phyloP scores from a whole-genome alignment of 352 stramenopile species.

The Phytopythium montanum region DNA sequence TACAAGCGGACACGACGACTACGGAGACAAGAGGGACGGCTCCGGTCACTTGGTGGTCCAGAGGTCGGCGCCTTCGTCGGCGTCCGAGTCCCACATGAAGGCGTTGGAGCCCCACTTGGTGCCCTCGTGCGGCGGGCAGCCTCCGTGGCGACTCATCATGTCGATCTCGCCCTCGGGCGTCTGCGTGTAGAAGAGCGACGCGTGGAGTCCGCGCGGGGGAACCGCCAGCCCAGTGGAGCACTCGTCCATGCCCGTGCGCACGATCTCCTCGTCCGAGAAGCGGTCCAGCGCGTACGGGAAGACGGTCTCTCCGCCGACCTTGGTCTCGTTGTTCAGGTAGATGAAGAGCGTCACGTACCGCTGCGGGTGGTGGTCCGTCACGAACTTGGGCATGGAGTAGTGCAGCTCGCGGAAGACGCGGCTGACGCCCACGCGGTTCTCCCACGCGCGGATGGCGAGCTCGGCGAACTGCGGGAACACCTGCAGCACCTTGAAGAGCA shows the following conservation, averaged over 20 bases:
- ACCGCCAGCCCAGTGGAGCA: constrained; percentile 76
- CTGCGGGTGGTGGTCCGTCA: constrained; percentile 88
- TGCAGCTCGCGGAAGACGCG: constrained; percentile 24
- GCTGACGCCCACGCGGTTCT: constrained; percentile 32
- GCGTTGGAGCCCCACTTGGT: constrained; percentile 84
- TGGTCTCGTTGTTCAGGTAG: constrained; percentile 95
- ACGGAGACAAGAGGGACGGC: neutral
- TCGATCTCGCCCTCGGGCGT: constrained; percentile 73
- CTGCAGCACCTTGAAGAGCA: constrained; percentile 64
- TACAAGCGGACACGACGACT: neutral
- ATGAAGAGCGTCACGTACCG: constrained; percentile 96
- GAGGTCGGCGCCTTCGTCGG: constrained; percentile 72
- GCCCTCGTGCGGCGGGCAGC: constrained; percentile 81
- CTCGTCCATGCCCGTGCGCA: constrained; percentile 75
- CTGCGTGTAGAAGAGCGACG: constrained; percentile 84
- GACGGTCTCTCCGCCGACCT: constrained; percentile 95
- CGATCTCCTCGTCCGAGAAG: constrained; percentile 64
- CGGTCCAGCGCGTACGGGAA: constrained; percentile 90
- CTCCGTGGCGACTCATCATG: constrained; percentile 75
- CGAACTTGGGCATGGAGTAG: constrained; percentile 63
- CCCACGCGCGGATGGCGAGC: constrained; percentile 68
- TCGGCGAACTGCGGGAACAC: constrained; percentile 55
- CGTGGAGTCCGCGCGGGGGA: constrained; percentile 61
- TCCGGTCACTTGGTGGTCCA: constrained; percentile 71
- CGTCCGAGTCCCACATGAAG: constrained; percentile 87